Base-by-base conservation (phyloP, 331 rosid species). In the Quercus lobata region DNA sequence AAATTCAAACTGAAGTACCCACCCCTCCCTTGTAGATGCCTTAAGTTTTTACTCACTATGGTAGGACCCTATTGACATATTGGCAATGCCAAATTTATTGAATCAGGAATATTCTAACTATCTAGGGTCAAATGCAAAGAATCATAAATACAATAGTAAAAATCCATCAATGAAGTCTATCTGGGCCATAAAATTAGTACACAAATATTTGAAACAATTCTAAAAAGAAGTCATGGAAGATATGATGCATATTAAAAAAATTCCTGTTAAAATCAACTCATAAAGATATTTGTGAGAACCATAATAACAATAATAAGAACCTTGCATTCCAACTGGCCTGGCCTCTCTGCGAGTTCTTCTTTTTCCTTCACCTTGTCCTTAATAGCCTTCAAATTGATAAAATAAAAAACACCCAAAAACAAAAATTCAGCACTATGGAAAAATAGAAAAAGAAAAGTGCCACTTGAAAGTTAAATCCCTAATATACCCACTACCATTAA, bases 271-370 rank as follows among this genome's bases (percentile, higher is more conserved):
- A 58, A 66, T 25, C 11, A 80, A 35, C 55, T 73, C 58, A 61
- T 80, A 77, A 81, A 21, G 44, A 46, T 57, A 15, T 24, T 41
- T 37, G 35, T 56, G 81, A 83, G 82, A 65, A 78, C 30, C 24
- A 58, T 77, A 75, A 77, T 62, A 73, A 77, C 25, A 75, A 79
- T 24, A 76, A 82, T 71, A 74, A 19, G 53, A 35, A 96, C 99
- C 99, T 96, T 96, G 99, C 99, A 96, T 84, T 91, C 97, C 52
- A 86, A 76, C 81, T 71, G 89, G 74, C 89, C 83, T 0, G 86
- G 69, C 76, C 70, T 87, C 76, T 90, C 97, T 57, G 87, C 34
- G 25, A 83, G 68, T 71, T 96, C 98, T 17, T 90, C 91, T 76
- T 65, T 73, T 35, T 88, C 89, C 86, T 86, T 88, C 30, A 60